These are phyloP conservation scores for Drechslera avenae DNA, from an alignment of 2,329 filamentous ascomycete species.

Conservation along the genomic window DNA sequence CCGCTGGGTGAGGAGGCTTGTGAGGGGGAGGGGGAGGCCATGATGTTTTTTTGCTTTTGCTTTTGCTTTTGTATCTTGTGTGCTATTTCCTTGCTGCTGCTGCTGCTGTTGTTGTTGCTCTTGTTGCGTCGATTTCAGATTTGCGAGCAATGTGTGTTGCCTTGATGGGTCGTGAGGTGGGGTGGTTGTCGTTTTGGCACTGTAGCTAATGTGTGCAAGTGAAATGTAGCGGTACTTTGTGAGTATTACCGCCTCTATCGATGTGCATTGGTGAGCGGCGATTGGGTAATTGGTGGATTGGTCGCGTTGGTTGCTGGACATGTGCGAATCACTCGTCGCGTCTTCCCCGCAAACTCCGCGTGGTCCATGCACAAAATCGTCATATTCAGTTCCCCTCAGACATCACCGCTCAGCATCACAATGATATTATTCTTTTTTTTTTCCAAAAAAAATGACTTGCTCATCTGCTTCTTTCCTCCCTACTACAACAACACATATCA, in stretches of 20 bases:
- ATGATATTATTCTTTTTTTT: slow-evolving; percentile 3
- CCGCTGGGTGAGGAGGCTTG: slow-evolving; percentile 6
- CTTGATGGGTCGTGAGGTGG: too few species aligned
- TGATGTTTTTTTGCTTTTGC: slow-evolving; percentile 4
- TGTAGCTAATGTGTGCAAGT: too few species aligned
- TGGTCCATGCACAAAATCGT: slow-evolving; percentile 6
- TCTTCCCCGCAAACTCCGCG: slow-evolving; percentile 14
- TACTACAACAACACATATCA: neutral
- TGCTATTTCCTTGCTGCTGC: too few species aligned
- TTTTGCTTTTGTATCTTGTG: neutral
- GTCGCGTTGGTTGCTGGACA: neutral
- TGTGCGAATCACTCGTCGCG: slow-evolving; percentile 12
- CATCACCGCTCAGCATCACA: neutral
- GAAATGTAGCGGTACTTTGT: too few species aligned
- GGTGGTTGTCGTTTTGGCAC: too few species aligned
- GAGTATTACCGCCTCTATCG: too few species aligned
- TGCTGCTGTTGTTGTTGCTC: too few species aligned
- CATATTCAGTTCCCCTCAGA: neutral
- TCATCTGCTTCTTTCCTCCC: slow-evolving; percentile 8
- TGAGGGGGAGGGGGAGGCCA: too few species aligned
- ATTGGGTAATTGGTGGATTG: neutral
- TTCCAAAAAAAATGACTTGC: slow-evolving; percentile 21
- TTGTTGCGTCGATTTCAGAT: too few species aligned
- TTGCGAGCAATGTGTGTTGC: too few species aligned
- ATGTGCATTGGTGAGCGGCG: neutral